A percentile compares a stretch with the other conserved stretches of the same genome.
Evolutionary conservation across 2,329 filamentous ascomycete species (phyloP).

Genomic region (Aspergillus transmontanensis): DNA sequence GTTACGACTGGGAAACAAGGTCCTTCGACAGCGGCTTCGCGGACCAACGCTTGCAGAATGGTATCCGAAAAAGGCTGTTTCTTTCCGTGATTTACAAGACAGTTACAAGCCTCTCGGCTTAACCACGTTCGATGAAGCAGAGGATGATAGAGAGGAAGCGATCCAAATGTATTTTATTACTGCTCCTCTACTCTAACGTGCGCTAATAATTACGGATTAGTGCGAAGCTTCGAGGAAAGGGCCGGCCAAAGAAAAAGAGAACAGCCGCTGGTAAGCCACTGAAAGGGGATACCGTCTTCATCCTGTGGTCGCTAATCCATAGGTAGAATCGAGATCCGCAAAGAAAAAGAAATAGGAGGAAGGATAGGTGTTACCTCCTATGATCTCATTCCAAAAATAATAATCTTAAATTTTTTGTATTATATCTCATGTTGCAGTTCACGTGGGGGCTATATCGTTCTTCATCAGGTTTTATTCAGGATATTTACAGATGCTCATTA

Average conservation of each 20-base stretch:
- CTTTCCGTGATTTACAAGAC: constrained; percentile 72
- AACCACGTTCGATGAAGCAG: constrained; percentile 71
- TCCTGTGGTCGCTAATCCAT: neutral
- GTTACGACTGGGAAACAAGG: constrained; percentile 83
- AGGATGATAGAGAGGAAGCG: constrained; percentile 75
- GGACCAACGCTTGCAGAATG: constrained; percentile 84
- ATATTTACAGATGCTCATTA: neutral
- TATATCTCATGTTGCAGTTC: neutral
- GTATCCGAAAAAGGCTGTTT: constrained; percentile 77
- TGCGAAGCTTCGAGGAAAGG: constrained; percentile 79
- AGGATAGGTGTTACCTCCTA: too few relatives aligned
- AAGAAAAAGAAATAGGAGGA: constrained; percentile 32
- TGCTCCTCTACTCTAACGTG: neutral
- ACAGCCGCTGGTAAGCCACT: constrained; percentile 47
- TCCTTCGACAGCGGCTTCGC: constrained; percentile 82
- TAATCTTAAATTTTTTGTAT: neutral
- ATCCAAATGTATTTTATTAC: constrained; percentile 57
- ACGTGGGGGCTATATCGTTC: neutral
- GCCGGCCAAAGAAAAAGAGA: constrained; percentile 85
- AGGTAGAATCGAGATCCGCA: constrained; percentile 27
- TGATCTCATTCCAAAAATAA: neutral
- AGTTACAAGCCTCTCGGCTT: constrained; percentile 66
- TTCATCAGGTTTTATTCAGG: neutral
- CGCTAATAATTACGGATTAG: constrained; percentile 43
- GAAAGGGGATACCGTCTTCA: neutral